Percentiles rank a stretch among this genome's conserved stretches.
phyloP scores from a whole-genome alignment of 2,329 filamentous ascomycete species.

The Fusarium marasasianum region DNA sequence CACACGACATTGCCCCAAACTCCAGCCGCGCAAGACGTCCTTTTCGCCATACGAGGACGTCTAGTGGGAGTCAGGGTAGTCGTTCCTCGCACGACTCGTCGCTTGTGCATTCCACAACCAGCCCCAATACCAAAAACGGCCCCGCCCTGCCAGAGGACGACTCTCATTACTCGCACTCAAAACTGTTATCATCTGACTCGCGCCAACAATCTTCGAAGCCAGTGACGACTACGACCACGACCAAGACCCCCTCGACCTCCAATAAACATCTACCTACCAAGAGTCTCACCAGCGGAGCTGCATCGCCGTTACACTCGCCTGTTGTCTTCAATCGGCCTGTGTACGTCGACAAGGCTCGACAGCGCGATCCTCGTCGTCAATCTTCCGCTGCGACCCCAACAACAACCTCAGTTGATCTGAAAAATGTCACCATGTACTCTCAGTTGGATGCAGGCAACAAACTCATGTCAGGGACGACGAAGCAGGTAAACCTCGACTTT shows the following conservation, averaged over 20 bases:
- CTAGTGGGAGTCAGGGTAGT: conserved; percentile 42
- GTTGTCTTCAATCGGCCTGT: conserved; percentile 36
- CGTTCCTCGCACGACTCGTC: conserved; percentile 43
- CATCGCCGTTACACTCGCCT: conserved; percentile 18
- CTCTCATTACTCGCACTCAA: conserved; percentile 31
- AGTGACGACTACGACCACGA: conserved; percentile 15
- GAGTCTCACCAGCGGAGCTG: background rate
- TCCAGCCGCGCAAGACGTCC: conserved; percentile 30
- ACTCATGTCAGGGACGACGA: conserved; percentile 41
- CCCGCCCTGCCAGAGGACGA: conserved; percentile 42
- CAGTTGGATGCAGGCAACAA: conserved; percentile 45
- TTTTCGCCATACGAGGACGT: conserved; percentile 38
- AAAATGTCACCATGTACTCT: conserved; percentile 52
- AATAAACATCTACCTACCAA: conserved; percentile 28
- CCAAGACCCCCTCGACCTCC: conserved; percentile 19
- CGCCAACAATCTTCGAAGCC: conserved; percentile 25
- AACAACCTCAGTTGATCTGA: conserved; percentile 39
- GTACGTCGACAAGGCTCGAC: conserved; percentile 26
- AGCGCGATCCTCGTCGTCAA: conserved; percentile 39
- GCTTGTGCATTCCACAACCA: conserved; percentile 40
- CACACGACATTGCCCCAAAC: conserved; percentile 26
- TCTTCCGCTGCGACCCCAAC: conserved; percentile 23
- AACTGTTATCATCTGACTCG: conserved; percentile 39
- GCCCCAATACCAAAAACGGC: conserved; percentile 33
- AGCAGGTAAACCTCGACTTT: conserved; percentile 49